Base-by-base conservation (phyloP, 2,329 filamentous ascomycete genomes). In the Ampelomyces quisqualis region DNA sequence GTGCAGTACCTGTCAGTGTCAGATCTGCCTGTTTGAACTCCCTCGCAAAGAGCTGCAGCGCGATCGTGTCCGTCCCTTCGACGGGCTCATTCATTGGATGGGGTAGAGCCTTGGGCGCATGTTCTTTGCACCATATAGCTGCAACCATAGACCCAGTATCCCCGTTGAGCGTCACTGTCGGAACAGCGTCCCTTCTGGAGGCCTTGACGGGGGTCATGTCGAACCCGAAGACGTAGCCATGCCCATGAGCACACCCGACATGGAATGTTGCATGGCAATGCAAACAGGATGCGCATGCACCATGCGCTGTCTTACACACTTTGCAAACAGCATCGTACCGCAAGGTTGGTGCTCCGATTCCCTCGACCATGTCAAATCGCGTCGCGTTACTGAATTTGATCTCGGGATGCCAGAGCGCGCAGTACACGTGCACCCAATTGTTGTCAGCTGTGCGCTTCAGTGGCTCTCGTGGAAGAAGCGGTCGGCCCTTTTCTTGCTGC, bases 401-500 rank as follows among this genome's bases (percentile, higher is more conserved):
- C 68, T 98, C 93, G 0, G 89, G 84, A 8, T 86, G 90, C 83
- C 88, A 97, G 13, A 95, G 76, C 1, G 93, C 90, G 62, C 93
- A 98, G 24, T 86, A 85, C 19, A 97, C 89, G 65, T 98, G 93
- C 11, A 96, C 88, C 93, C 93, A 98, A 62, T 97, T 97, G 71
- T 97, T 97, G 64, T 94, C 90, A 3, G 86, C 88, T 0, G 93
- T 98, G 34, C 88, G 82, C 71, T 98, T 98, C 49, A 98, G 74
- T 3, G 93, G 86, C 65, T 97, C 93, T 33, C 93, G 82, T 18
- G 93, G 93, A 51, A 88, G 81, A 23, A 85, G 70, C 1, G 93
- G 91, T 33, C 90, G 86, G 54, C 90, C 89, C 57, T 85, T 81
- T 46, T 91, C 86, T 61, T 88, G 81, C 69, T 98, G 91, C 60